phyloP scores from a whole-genome alignment of 2,329 filamentous ascomycete genomes.

The Ilyonectria robusta region DNA sequence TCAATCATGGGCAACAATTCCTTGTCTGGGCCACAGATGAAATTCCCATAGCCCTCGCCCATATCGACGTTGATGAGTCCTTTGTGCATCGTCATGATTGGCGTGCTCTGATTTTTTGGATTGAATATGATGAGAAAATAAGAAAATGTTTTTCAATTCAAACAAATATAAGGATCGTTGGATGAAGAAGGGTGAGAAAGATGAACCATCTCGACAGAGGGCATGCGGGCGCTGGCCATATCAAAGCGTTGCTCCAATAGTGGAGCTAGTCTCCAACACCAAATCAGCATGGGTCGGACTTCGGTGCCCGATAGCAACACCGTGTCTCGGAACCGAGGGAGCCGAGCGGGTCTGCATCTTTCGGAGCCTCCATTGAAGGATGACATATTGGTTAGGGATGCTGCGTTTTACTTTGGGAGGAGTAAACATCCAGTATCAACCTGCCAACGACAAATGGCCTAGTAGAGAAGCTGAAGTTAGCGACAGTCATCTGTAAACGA shows the following conservation, averaged over 20 bases:
- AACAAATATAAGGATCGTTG: neutral
- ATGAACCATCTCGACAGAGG: neutral
- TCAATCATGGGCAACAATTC: slow-evolving; percentile 73
- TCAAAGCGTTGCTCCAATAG: slow-evolving; percentile 5
- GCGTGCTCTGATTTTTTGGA: slow-evolving; percentile 1
- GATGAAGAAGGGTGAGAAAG: slow-evolving; percentile 1
- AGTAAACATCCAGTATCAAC: too few relatives aligned
- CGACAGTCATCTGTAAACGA: too few relatives aligned
- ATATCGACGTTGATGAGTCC: slow-evolving; percentile 60
- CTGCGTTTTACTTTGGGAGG: neutral
- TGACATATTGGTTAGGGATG: too few relatives aligned
- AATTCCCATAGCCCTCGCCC: slow-evolving; percentile 63
- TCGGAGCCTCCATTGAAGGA: neutral
- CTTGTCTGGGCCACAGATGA: slow-evolving; percentile 66
- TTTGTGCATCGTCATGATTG: slow-evolving; percentile 23
- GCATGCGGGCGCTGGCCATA: slow-evolving; percentile 3
- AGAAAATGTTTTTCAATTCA: neutral
- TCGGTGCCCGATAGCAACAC: slow-evolving; percentile 9
- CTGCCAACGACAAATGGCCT: neutral
- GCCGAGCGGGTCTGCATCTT: slow-evolving; percentile 7
- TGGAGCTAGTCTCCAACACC: slow-evolving; percentile 19
- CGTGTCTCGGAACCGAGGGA: slow-evolving; percentile 23
- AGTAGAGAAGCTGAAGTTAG: neutral
- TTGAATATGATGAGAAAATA: neutral
- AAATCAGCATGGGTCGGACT: neutral